Evolutionary conservation across 2,329 filamentous ascomycete genomes (phyloP).

Genomic region (Paradendryphiella salina): DNA sequence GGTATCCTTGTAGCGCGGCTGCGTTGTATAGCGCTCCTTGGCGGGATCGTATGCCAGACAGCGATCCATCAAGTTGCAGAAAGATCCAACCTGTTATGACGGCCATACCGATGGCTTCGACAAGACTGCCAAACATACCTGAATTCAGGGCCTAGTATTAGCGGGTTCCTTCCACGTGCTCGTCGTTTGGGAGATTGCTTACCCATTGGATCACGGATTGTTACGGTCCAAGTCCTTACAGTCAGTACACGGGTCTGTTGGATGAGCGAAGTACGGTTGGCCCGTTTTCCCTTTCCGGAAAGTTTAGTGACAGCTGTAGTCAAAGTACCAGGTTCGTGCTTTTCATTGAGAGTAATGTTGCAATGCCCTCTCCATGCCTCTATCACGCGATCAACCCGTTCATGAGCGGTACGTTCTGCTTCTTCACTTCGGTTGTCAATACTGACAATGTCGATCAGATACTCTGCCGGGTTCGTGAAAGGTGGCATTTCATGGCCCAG

Average conservation of each 20-base stretch:
- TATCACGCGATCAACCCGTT: slow-evolving; percentile 65
- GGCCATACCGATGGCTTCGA: slow-evolving; percentile 72
- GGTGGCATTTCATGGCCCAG: slow-evolving; percentile 65
- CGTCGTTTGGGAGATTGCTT: not conserved
- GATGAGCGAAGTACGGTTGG: slow-evolving; percentile 59
- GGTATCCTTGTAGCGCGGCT: slow-evolving; percentile 72
- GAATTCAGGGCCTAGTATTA: not conserved
- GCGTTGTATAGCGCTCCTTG: slow-evolving; percentile 74
- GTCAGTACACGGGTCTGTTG: slow-evolving; percentile 70
- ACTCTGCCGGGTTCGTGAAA: slow-evolving; percentile 79
- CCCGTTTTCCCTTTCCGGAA: slow-evolving; percentile 17
- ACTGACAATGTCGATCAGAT: slow-evolving; percentile 73
- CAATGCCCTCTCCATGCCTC: slow-evolving; percentile 57
- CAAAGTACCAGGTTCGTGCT: slow-evolving; percentile 5
- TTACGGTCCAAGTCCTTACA: slow-evolving; percentile 69
- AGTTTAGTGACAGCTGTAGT: slow-evolving; percentile 2
- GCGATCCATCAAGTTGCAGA: slow-evolving; percentile 64
- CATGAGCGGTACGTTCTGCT: slow-evolving; percentile 62
- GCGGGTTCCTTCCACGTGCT: not conserved
- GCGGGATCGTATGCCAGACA: slow-evolving; percentile 72
- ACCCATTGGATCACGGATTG: slow-evolving; percentile 75
- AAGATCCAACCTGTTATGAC: slow-evolving; percentile 76
- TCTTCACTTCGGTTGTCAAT: slow-evolving; percentile 72
- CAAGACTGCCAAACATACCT: slow-evolving; percentile 65
- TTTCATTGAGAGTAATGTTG: slow-evolving; percentile 18